Evolutionary conservation across 768 basidiomycete genomes (phyloP), one percentile per base, ranked within the genome.

Genomic region (Russula compacta): DNA sequence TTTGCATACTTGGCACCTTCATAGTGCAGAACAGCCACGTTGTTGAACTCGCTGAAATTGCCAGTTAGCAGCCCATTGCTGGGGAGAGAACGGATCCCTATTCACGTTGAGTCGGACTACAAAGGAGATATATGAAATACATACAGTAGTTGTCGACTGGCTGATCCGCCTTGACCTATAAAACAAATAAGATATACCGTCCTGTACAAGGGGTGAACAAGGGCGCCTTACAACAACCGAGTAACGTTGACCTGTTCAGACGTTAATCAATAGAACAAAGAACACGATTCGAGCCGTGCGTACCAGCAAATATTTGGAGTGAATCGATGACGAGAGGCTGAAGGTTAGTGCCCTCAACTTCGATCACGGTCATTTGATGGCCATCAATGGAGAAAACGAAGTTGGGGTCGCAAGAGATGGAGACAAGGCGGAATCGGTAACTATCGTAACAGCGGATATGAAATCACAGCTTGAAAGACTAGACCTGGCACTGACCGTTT

Each of bases 101-200:
- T 44, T 56, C 5, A 8, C 14, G 19, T 42, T 57, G 6, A 47
- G 35, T 52, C 29, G 2, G 11, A 42, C 32, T 38, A 36, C 39
- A 53, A 48, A 12, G 24, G 24, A 17, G 61, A 59, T 6, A 42
- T 11, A 59, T 29, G 17, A 59, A 56, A 51, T 60, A 68, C 65
- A 19, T 40, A 79, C 78, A 80, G 66, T 80, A 81, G 64, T 80
- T 81, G 46, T 65, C 72, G 14, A 78, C 70, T 9, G 71, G 64
- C 58, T 79, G 72, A 63, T 74, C 72, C 7, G 79, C 78, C 1
- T 72, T 69, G n/a, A 81, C 67, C 60, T 71, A 52, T 17, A 9
- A 9, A n/a, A 24, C 19, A 4, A 6, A 35, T 54, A 1, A 53
- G 55, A 38, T 9, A 51, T 6, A 19, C 7, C 24, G 19, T 55